phyloP scores from a whole-genome alignment of 768 basidiomycete genomes.

The Naematelia encephala region DNA sequence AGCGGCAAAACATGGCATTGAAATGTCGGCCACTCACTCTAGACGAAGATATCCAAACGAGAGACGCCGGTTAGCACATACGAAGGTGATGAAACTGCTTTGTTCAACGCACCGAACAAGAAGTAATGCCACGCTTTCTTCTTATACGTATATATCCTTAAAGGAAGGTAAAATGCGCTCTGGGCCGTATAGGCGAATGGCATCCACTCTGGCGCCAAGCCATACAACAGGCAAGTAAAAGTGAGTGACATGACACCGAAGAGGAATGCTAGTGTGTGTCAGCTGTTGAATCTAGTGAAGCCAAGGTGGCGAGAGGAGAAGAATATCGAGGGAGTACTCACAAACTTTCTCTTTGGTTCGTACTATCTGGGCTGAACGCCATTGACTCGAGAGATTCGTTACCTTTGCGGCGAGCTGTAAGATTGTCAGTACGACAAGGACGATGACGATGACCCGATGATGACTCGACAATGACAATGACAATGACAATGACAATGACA shows the following conservation, averaged over 20 bases:
- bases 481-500: too few relatives aligned
- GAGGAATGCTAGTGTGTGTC: conserved; percentile 87
- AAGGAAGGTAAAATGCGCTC: conserved; percentile 71
- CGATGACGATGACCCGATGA: too few relatives aligned
- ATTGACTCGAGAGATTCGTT: conserved; percentile 70
- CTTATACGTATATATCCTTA: conserved; percentile 83
- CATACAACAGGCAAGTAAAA: conserved; percentile 78
- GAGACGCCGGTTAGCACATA: conserved; percentile 6
- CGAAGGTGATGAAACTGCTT: too few relatives aligned
- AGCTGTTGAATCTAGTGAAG: too few relatives aligned
- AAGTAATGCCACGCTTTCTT: conserved; percentile 92
- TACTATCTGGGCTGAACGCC: conserved; percentile 73
- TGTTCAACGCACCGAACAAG: conserved; percentile 60
- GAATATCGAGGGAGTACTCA: conserved; percentile 53
- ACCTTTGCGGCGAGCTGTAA: conserved; percentile 73
- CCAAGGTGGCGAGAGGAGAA: conserved; percentile 74
- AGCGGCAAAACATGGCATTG: background rate
- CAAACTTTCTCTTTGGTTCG: conserved; percentile 50
- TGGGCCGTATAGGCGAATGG: conserved; percentile 82
- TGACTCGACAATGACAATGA: too few relatives aligned
- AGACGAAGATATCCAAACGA: background rate
- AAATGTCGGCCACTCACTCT: conserved; percentile 3
- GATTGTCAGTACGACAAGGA: conserved; percentile 1
- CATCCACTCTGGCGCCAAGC: conserved; percentile 83
- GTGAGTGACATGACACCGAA: conserved; percentile 87